A percentile compares a stretch with the other conserved stretches of the same genome.
Evolutionary conservation across 257 asterid species (phyloP).

Genomic region (Rauvolfia tetraphylla): DNA sequence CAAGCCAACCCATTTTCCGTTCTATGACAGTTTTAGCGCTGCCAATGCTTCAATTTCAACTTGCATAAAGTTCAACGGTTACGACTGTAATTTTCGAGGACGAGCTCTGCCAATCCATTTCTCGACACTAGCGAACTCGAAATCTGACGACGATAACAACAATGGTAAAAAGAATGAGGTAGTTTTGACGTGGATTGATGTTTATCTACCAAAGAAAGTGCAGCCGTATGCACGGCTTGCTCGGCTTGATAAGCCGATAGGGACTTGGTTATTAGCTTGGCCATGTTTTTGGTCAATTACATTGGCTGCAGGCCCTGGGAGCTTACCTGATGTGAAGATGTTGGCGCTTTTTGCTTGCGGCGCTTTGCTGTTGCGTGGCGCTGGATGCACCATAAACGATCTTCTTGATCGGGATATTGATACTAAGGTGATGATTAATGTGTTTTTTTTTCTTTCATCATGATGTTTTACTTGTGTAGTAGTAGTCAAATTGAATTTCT

Average conservation of each 20-base stretch:
- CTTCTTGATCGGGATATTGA: slow-evolving; percentile 88
- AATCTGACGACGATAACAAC: background rate
- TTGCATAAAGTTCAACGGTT: background rate
- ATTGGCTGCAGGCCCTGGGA: slow-evolving; percentile 77
- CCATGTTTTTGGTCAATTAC: slow-evolving; percentile 98
- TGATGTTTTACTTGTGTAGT: background rate
- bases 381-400: slow-evolving; percentile 91
- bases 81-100: background rate
- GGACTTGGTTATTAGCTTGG: slow-evolving; percentile 96
- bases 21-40: slow-evolving; percentile 1
- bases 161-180: background rate
- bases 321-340: slow-evolving; percentile 80
- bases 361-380: slow-evolving; percentile 86
- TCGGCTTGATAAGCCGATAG: slow-evolving; percentile 84
- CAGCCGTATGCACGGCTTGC: slow-evolving; percentile 80
- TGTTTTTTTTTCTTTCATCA: background rate
- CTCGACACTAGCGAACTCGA: slow-evolving; percentile 18
- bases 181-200: slow-evolving; percentile 60
- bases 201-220: slow-evolving; percentile 55
- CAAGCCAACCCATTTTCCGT: background rate
- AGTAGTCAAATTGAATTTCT: background rate
- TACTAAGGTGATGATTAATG: slow-evolving; percentile 44
- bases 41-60: background rate
- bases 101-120: slow-evolving; percentile 10
- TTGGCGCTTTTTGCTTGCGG: slow-evolving; percentile 84